Percentiles rank a stretch among this genome's conserved stretches.
Conservation (phyloP, 805 yeast species). For the Helenozyma rhizophorensis region DNA sequence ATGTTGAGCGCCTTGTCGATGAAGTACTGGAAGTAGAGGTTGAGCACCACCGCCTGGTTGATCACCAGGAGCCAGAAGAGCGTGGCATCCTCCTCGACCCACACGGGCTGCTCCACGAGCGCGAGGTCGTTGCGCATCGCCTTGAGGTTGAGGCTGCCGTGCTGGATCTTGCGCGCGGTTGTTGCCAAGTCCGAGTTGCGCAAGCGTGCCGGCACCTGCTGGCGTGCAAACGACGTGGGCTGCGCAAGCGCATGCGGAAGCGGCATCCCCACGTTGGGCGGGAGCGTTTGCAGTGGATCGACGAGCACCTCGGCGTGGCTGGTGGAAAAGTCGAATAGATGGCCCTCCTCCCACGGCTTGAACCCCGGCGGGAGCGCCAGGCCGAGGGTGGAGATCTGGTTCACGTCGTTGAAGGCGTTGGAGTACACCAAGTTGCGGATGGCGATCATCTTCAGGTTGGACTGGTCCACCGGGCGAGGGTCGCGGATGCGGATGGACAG, state of each 20-base stretch:
- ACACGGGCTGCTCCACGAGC: constrained; percentile 19
- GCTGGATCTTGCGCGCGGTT: too few species aligned
- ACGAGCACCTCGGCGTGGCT: neutral
- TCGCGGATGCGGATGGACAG: neutral
- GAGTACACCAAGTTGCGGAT: constrained; percentile 6
- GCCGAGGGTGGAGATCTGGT: constrained; percentile 5
- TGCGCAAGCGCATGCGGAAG: constrained; percentile 20
- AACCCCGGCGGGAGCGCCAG: constrained; percentile 3
- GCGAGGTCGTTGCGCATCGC: constrained; percentile 10
- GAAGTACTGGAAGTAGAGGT: constrained; percentile 32
- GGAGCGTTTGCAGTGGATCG: too few species aligned
- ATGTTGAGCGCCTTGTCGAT: constrained; percentile 35
- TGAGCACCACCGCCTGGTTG: constrained; percentile 23
- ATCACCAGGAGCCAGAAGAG: constrained; percentile 30
- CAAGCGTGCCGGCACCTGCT: neutral
- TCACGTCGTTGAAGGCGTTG: constrained; percentile 5
- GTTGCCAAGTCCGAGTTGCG: neutral
- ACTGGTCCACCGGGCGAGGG: neutral
- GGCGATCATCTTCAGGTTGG: too few species aligned
- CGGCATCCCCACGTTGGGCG: constrained; percentile 4
- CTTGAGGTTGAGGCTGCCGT: constrained; percentile 10
- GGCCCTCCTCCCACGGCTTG: constrained; percentile 8
- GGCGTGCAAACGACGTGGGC: constrained; percentile 8
- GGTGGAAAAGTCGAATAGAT: neutral
- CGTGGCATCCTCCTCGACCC: constrained; percentile 18